phyloP scores from a whole-genome alignment of 768 basidiomycete species.

The Psilocybe sp. region DNA sequence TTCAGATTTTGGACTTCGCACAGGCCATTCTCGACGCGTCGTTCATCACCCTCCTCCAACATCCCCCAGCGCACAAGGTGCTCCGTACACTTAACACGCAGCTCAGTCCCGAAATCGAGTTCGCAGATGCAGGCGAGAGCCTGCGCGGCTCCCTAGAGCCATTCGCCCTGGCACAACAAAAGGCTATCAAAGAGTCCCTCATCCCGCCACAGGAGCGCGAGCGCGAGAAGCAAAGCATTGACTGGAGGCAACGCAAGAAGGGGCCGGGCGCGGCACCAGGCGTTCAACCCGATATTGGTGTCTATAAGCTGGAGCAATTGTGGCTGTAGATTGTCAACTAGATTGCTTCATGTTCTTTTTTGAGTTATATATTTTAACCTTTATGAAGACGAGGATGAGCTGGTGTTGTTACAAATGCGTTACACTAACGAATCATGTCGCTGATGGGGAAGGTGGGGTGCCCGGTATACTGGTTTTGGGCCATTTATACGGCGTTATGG shows the following conservation, averaged over 20 bases:
- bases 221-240: slow-evolving; percentile 31
- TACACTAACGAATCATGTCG: neutral
- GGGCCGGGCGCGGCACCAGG: slow-evolving; percentile 42
- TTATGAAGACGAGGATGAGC: neutral
- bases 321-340: slow-evolving; percentile 35
- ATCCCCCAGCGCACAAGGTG: slow-evolving; percentile 54
- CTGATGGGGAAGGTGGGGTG: neutral
- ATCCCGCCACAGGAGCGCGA: slow-evolving; percentile 28
- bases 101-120: slow-evolving; percentile 53
- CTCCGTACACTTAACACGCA: slow-evolving; percentile 48
- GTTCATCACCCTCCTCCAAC: slow-evolving; percentile 64
- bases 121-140: slow-evolving; percentile 47
- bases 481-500: slow-evolving; percentile 57
- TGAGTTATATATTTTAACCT: neutral
- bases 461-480: slow-evolving; percentile 24
- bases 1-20: slow-evolving; percentile 56
- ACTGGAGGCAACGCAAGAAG: slow-evolving; percentile 55
- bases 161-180: slow-evolving; percentile 55
- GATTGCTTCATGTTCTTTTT: neutral
- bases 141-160: slow-evolving; percentile 63
- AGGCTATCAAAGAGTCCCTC: slow-evolving; percentile 40
- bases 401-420: neutral
- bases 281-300: slow-evolving; percentile 50
- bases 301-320: slow-evolving; percentile 75
- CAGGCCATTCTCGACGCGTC: slow-evolving; percentile 70